phyloP scores from a whole-genome alignment of 1,284 basidiomycete genomes.

The Moniliophthora roreri region DNA sequence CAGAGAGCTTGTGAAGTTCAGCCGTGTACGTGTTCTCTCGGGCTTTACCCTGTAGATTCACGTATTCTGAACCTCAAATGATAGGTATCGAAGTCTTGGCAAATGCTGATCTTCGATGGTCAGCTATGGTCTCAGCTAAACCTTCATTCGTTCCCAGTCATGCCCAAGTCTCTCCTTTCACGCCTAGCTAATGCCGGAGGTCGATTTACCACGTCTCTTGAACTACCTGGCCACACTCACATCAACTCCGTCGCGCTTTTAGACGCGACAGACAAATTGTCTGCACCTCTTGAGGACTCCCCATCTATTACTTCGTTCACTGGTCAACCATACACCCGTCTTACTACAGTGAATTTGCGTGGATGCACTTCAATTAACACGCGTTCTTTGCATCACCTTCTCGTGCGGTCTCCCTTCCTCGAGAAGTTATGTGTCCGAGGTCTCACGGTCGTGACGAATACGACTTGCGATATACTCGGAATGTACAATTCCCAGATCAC shows the following conservation, averaged over 20 bases:
- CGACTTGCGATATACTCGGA: slow-evolving; percentile 69
- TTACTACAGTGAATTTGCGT: slow-evolving; percentile 71
- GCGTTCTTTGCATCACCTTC: slow-evolving; percentile 66
- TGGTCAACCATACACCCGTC: slow-evolving; percentile 50
- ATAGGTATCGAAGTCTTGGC: slow-evolving; percentile 85
- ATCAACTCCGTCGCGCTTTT: slow-evolving; percentile 51
- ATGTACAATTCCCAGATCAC: slow-evolving; percentile 54
- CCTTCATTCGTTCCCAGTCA: slow-evolving; percentile 56
- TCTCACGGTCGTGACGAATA: slow-evolving; percentile 65
- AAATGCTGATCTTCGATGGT: slow-evolving; percentile 78
- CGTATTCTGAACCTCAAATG: slow-evolving; percentile 8
- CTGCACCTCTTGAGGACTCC: slow-evolving; percentile 21
- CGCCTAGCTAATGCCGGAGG: slow-evolving; percentile 55
- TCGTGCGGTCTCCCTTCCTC: slow-evolving; percentile 68
- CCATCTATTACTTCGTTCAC: slow-evolving; percentile 23
- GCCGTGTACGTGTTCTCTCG: slow-evolving; percentile 58
- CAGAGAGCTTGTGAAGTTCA: slow-evolving; percentile 77
- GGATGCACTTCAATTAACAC: slow-evolving; percentile 72
- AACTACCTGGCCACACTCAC: slow-evolving; percentile 64
- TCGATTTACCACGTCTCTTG: slow-evolving; percentile 65
- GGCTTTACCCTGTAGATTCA: background rate
- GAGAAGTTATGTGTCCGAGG: slow-evolving; percentile 66
- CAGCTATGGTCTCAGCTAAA: slow-evolving; percentile 79
- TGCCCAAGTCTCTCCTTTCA: slow-evolving; percentile 49
- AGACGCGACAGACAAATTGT: slow-evolving; percentile 51